These are phyloP conservation scores for Colletotrichum horii DNA, from an alignment of 2,329 filamentous ascomycete species.

Conservation along the genomic window DNA sequence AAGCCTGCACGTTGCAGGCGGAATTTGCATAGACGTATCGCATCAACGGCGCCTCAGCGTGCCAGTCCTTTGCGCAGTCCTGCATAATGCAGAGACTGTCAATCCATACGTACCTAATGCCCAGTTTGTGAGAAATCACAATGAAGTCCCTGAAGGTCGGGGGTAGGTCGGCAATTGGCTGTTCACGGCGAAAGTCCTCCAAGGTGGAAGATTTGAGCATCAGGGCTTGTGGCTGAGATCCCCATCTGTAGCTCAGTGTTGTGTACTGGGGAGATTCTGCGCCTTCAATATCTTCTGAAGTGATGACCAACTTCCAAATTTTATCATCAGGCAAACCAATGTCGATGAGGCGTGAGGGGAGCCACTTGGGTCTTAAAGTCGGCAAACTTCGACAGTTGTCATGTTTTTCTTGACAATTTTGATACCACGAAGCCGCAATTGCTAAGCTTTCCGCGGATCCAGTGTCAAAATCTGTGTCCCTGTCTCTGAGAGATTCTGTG, in stretches of 20 bases:
- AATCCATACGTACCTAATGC: not conserved
- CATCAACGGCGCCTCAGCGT: not conserved
- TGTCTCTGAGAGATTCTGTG: too few relatives aligned
- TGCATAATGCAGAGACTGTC: not conserved
- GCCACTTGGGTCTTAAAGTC: not conserved
- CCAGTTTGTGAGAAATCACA: not conserved
- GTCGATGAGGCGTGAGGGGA: not conserved
- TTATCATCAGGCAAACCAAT: not conserved
- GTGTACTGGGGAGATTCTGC: too few relatives aligned
- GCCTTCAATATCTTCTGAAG: too few relatives aligned
- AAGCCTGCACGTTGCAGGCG: too few relatives aligned
- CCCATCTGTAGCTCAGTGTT: not conserved
- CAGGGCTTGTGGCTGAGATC: not conserved
- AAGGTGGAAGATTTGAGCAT: not conserved
- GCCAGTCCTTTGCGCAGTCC: not conserved
- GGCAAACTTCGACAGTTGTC: not conserved
- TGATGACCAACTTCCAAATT: not conserved
- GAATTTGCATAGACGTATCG: not conserved
- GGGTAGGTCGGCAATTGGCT: not conserved
- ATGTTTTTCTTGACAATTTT: not conserved
- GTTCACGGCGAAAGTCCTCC: not conserved
- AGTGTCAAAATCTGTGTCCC: too few relatives aligned
- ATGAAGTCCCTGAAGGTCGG: not conserved
- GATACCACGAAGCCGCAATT: too few relatives aligned
- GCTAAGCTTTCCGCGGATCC: too few relatives aligned